phyloP scores from a whole-genome alignment of 345 rosid genomes.

The Salix koriyanagi region DNA sequence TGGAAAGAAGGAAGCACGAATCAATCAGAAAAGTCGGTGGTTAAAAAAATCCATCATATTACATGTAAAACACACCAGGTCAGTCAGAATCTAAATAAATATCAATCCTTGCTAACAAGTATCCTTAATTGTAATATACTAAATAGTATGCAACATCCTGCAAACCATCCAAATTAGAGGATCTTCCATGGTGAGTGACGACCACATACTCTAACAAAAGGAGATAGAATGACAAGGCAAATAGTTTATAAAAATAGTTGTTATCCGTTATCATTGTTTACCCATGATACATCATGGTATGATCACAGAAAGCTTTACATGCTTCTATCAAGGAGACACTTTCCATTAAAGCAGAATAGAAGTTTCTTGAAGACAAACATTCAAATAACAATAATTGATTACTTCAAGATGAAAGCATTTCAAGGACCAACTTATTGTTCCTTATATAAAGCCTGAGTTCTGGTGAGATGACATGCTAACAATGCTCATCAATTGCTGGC shows the following conservation, averaged over 20 bases:
- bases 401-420: neutral
- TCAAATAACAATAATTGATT: neutral
- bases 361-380: neutral
- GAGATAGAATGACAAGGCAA: neutral
- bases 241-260: neutral
- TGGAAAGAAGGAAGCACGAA: conserved; percentile 4
- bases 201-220: neutral
- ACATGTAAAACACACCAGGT: neutral
- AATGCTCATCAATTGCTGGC: neutral
- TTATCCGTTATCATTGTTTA: neutral
- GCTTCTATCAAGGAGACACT: neutral
- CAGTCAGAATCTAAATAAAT: neutral
- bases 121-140: neutral
- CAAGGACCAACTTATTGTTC: neutral
- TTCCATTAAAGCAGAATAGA: neutral
- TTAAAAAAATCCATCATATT: neutral
- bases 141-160: neutral
- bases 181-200: neutral
- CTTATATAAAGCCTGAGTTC: neutral
- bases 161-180: neutral
- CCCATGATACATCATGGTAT: neutral
- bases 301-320: neutral
- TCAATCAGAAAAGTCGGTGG: neutral
- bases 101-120: neutral
- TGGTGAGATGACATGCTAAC: neutral